These are phyloP conservation scores for Parachaetomium inaequale DNA, from an alignment of 495 filamentous ascomycete genomes.

Conservation along the genomic window DNA sequence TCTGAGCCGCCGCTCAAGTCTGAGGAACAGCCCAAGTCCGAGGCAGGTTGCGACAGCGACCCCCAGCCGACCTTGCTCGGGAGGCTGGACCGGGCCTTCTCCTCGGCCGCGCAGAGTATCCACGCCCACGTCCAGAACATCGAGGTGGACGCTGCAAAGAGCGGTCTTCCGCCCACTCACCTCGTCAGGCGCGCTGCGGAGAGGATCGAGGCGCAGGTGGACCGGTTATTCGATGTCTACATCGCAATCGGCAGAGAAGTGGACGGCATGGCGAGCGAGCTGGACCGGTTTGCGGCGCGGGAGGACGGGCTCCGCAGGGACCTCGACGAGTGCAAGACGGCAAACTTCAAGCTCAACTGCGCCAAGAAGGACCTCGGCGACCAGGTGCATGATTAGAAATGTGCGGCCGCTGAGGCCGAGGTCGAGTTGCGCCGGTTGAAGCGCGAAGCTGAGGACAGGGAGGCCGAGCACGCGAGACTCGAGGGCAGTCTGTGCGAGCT, in stretches of 20 bases:
- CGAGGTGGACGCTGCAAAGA: background rate
- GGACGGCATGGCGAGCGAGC: background rate
- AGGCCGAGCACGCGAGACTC: background rate
- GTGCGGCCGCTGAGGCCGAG: background rate
- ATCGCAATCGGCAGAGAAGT: background rate
- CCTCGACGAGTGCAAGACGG: background rate
- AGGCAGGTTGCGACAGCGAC: background rate
- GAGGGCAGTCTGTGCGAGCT: background rate
- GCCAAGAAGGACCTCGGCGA: constrained; percentile 2
- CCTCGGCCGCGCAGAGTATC: background rate
- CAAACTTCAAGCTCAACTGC: background rate
- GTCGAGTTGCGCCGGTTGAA: background rate
- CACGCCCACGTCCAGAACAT: background rate
- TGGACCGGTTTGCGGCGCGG: background rate
- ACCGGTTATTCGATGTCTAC: background rate
- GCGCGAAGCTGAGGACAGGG: background rate
- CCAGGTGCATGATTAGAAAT: background rate
- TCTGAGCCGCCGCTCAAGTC: too few relatives aligned
- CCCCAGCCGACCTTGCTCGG: background rate
- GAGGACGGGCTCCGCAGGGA: background rate
- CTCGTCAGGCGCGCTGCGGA: background rate
- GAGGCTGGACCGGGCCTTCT: background rate
- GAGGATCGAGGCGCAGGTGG: background rate
- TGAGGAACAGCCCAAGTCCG: background rate
- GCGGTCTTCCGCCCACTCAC: background rate